Evolutionary conservation across 148 eudicot species (phyloP).

Genomic region (Rhododendron simsii): DNA sequence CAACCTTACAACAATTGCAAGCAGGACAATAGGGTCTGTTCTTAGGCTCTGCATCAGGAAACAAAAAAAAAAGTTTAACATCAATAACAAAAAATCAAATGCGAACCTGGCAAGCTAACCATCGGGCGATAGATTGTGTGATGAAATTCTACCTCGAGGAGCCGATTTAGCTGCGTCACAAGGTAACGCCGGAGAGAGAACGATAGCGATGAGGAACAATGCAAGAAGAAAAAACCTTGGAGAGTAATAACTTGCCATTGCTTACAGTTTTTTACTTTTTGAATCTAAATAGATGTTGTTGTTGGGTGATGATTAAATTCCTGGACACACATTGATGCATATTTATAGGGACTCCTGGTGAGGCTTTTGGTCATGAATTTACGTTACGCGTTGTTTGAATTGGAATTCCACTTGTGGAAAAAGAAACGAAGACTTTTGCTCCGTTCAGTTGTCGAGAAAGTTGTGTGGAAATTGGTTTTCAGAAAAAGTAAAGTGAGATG

Average conservation of each 20-base stretch:
- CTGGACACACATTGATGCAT: neutral
- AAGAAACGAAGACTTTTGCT: neutral
- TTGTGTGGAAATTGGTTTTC: too few relatives aligned
- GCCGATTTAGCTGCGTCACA: neutral
- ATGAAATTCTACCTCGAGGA: neutral
- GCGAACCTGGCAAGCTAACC: neutral
- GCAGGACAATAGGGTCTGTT: constrained; percentile 22
- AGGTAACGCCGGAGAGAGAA: neutral
- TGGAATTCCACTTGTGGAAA: neutral
- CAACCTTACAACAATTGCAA: constrained; percentile 22
- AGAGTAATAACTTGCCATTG: constrained; percentile 10
- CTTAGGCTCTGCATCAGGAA: neutral
- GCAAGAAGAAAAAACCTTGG: neutral
- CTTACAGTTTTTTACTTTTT: neutral
- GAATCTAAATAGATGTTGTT: neutral
- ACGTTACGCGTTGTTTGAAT: neutral
- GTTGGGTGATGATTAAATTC: neutral
- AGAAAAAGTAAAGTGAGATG: too few relatives aligned
- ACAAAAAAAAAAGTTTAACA: neutral
- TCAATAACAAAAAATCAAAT: neutral
- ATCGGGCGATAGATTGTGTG: neutral
- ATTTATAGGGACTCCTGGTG: neutral
- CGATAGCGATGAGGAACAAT: neutral
- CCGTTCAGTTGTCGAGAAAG: too few relatives aligned
- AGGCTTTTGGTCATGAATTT: neutral